Base-by-base conservation (phyloP, 1,284 basidiomycete species). In the Porogramme epimiltina region DNA sequence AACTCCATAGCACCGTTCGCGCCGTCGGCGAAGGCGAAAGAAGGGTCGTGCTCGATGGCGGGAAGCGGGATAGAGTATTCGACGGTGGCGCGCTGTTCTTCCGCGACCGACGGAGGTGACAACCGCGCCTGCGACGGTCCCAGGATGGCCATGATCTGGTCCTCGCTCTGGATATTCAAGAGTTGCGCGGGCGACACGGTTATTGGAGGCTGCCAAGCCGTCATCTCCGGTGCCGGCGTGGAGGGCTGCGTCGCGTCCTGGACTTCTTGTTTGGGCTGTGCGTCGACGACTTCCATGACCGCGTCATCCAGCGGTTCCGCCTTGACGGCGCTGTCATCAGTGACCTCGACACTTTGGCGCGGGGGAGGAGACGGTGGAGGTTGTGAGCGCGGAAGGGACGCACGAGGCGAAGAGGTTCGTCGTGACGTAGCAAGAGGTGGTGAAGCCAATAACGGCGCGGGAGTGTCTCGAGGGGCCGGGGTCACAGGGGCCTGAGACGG, bases 1-100 rank as follows among this genome's bases (percentile, higher is more conserved):
- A 51, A 23, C 55, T 50, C 51, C 66, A 69, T 46, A 42, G 55
- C 18, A 68, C 67, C 51, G 51, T 61, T 42, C 16, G 31, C 38
- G 4, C 44, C 22, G 20, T 39, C 45, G 25, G 24, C 28, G 36
- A 60, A 46, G 3, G 53, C 23, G 49, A 47, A 60, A 13, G 40
- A 36, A 3, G 25, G 20, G 1, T 19, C 8, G 3, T 43, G 49
- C 19, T 49, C 46, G 25, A 31, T 19, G 5, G 43, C 3, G 16
- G 57, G 57, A 13, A 49, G 38, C 18, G 57, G 57, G 26, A 59
- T 59, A 10, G 47, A 48, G 38, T 59, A 59, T 26, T 53, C 49
- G 18, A 42, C 20, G 20, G 26, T n/a, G 38, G 36, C 43, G 5
- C 41, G 37, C 2, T 37, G 44, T 2, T 49, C 44, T 18, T 49